phyloP scores from a whole-genome alignment of 208 protist species.

The Wallacemonas sp. region DNA sequence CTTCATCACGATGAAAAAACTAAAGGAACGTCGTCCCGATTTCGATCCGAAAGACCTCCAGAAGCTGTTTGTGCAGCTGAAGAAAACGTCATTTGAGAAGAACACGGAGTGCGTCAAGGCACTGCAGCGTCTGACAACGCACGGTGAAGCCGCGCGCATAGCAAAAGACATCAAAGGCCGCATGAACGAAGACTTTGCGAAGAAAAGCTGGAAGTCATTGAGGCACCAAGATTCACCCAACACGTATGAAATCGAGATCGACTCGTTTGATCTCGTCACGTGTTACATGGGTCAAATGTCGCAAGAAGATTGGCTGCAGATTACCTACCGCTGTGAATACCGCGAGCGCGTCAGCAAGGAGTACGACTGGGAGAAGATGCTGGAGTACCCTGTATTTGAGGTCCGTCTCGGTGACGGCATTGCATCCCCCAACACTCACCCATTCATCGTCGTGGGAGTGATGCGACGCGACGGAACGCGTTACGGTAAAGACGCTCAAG shows the following conservation, averaged over 20 bases:
- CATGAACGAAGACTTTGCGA: constrained; percentile 85
- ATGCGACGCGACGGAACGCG: constrained; percentile 87
- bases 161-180: constrained; percentile 69
- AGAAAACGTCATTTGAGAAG: constrained; percentile 62
- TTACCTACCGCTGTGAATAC: constrained; percentile 86
- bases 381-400: constrained; percentile 90
- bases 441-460: constrained; percentile 88
- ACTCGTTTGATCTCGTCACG: constrained; percentile 82
- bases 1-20: constrained; percentile 89
- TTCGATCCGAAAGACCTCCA: constrained; percentile 71
- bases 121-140: constrained; percentile 85
- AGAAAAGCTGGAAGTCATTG: constrained; percentile 88
- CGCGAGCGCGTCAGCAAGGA: constrained; percentile 57
- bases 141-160: constrained; percentile 85
- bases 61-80: constrained; percentile 75
- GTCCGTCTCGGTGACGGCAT: constrained; percentile 85
- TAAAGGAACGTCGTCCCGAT: constrained; percentile 82
- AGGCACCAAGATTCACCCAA: constrained; percentile 58
- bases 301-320: constrained; percentile 89
- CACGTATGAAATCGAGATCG: constrained; percentile 85
- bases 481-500: constrained; percentile 88
- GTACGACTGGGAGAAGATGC: constrained; percentile 68
- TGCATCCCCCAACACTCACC: constrained; percentile 61
- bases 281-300: constrained; percentile 92
- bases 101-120: constrained; percentile 60